Percentiles rank a stretch among this genome's conserved stretches.
These are phyloP conservation scores for Xylariaceae sp. DNA, from an alignment of 2,329 filamentous ascomycete genomes.

Conservation along the genomic window DNA sequence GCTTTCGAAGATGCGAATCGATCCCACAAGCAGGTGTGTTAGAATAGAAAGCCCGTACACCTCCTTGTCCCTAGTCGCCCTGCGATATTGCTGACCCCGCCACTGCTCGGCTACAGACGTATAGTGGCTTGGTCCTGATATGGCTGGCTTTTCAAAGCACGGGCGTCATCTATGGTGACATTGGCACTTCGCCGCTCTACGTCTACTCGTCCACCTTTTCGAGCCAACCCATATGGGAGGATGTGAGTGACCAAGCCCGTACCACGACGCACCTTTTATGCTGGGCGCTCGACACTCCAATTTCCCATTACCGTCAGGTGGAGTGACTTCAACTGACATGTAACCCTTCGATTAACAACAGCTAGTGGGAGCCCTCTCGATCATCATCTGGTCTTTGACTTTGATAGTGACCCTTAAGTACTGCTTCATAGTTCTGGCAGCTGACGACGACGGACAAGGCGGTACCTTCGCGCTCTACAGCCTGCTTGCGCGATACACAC, in stretches of 20 bases:
- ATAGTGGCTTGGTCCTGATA: conserved; percentile 1
- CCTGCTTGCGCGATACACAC: conserved; percentile 4
- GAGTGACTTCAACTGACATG: neutral
- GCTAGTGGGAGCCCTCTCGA: conserved; percentile 3
- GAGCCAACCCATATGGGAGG: conserved; percentile 3
- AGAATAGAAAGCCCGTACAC: neutral
- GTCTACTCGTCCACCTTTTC: conserved; percentile 6
- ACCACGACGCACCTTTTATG: too few relatives aligned
- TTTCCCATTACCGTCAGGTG: too few relatives aligned
- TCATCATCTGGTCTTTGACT: conserved; percentile 6
- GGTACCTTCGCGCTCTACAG: conserved; percentile 5
- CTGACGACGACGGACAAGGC: conserved; percentile 4
- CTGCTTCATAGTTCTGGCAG: conserved; percentile 2
- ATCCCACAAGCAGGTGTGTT: conserved; percentile 3
- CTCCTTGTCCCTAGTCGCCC: neutral
- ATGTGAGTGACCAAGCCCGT: neutral
- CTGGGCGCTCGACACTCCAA: too few relatives aligned
- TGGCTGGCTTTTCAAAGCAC: conserved; percentile 5
- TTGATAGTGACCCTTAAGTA: conserved; percentile 4
- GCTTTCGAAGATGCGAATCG: neutral
- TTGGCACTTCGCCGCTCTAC: conserved; percentile 5
- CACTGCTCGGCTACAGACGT: neutral
- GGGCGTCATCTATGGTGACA: conserved; percentile 7
- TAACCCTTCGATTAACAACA: neutral
- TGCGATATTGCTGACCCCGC: neutral